A percentile compares a stretch with the other conserved stretches of the same genome.
These are phyloP conservation scores for Cystofilobasidium capitatum DNA, from an alignment of 768 basidiomycete genomes.

Conservation along the genomic window DNA sequence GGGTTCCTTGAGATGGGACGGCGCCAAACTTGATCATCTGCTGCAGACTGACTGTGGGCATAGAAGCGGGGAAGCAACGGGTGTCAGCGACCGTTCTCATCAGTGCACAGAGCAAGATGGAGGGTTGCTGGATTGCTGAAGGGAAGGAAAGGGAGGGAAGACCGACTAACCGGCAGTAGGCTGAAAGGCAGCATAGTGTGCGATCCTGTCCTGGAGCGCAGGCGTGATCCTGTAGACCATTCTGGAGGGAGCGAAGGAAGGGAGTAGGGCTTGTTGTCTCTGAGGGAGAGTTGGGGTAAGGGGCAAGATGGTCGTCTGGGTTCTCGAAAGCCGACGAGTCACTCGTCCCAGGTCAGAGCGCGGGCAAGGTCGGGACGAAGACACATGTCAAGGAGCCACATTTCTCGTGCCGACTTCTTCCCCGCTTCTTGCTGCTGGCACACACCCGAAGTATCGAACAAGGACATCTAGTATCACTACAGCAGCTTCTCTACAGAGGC, in stretches of 20 bases:
- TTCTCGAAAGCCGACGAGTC: too few relatives aligned
- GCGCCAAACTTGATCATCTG: conserved; percentile 98
- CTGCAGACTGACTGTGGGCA: conserved; percentile 41
- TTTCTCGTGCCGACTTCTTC: too few relatives aligned
- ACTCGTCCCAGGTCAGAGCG: too few relatives aligned
- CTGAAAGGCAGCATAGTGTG: conserved; percentile 1
- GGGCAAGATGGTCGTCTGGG: too few relatives aligned
- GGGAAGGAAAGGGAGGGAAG: background rate
- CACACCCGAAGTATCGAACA: too few relatives aligned
- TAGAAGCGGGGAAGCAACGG: background rate
- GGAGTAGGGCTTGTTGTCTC: too few relatives aligned
- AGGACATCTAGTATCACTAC: background rate
- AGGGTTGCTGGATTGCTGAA: background rate
- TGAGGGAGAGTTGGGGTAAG: too few relatives aligned
- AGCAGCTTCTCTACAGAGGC: conserved; percentile 10
- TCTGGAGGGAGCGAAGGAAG: background rate
- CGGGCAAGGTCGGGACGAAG: too few relatives aligned
- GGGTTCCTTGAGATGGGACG: conserved; percentile 86
- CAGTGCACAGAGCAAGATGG: background rate
- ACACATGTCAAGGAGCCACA: too few relatives aligned
- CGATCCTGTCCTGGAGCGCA: conserved; percentile 1
- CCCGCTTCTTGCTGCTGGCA: too few relatives aligned
- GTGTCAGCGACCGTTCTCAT: background rate
- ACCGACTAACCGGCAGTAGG: background rate
- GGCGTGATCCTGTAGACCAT: conserved; percentile 4